These are phyloP conservation scores for Sphagnum magellanicum DNA, from an alignment of 228 moss, liverwort and hornwort genomes.

Conservation along the genomic window DNA sequence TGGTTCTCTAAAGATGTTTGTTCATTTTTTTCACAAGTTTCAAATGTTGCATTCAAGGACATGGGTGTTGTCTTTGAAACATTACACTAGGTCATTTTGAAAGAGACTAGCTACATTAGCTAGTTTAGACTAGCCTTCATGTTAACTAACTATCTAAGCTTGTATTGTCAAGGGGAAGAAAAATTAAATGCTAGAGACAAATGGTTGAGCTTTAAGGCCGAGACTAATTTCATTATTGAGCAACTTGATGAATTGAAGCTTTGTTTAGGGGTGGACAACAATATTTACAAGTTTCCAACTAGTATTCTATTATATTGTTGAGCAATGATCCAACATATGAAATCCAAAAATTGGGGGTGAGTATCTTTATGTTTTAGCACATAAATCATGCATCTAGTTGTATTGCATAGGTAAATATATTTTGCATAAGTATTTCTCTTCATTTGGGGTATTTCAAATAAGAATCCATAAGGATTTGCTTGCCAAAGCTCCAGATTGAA, in stretches of 20 bases:
- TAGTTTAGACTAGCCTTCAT: conserved; percentile 60
- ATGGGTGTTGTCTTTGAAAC: conserved; percentile 46
- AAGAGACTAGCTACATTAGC: conserved; percentile 46
- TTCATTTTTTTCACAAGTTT: conserved; percentile 20
- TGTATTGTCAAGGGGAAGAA: conserved; percentile 17
- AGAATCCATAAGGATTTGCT: too few species aligned
- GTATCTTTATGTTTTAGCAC: neutral
- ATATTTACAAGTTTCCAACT: conserved; percentile 66
- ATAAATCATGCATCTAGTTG: too few species aligned
- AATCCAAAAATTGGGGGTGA: conserved; percentile 32
- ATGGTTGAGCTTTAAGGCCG: conserved; percentile 29
- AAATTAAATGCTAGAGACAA: conserved; percentile 24
- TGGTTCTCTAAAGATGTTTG: too few species aligned
- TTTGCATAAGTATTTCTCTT: too few species aligned
- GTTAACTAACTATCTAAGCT: conserved; percentile 42
- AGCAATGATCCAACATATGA: conserved; percentile 46
- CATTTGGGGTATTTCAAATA: too few species aligned
- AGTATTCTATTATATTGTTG: conserved; percentile 57
- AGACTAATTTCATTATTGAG: conserved; percentile 50
- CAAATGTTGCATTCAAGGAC: conserved; percentile 38
- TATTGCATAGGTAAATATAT: too few species aligned
- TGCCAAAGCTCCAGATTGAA: too few species aligned
- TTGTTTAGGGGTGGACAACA: conserved; percentile 45
- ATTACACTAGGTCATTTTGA: conserved; percentile 50
- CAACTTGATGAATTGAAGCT: conserved; percentile 66